Base-by-base conservation (phyloP, 1,139 yeast genomes). In the Blastobotrys raffinosifermentans region DNA sequence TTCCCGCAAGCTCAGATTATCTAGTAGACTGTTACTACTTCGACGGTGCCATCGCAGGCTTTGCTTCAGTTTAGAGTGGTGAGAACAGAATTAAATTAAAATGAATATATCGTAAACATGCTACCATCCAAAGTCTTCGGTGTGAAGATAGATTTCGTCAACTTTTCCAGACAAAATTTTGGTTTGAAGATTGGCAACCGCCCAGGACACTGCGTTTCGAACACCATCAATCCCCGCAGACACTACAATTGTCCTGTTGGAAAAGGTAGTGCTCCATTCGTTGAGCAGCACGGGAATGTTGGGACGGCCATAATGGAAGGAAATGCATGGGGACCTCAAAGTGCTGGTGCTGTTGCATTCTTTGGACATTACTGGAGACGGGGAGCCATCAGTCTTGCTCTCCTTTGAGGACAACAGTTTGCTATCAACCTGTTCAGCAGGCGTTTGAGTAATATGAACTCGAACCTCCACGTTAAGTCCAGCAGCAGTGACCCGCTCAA, bases 81-180 rank as follows among this genome's bases (percentile, higher is more conserved):
- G n/a, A n/a, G n/a, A n/a, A n/a, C n/a, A n/a, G n/a, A n/a, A n/a
- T n/a, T n/a, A n/a, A n/a, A n/a, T n/a, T n/a, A n/a, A n/a, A n/a
- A n/a, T n/a, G n/a, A n/a, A n/a, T n/a, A n/a, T n/a, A n/a, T n/a
- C n/a, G n/a, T n/a, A n/a, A n/a, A n/a, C n/a, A n/a, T n/a, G n/a
- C 29, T 54, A 75, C 80, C 80, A 77, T 0, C 77, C 77, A 54
- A 74, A 77, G 20, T 70, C 57, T 48, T 77, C 83, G 0, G 79
- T 72, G 46, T 77, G 82, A 32, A 77, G 56, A 46, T 64, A 75
- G 8, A 77, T 63, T 51, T 77, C 83, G 10, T 43, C 43, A 17
- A 38, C 39, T 15, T 23, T 21, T 31, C 68, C 62, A 9, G 18
- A n/a, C 19, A 29, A n/a, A 6, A 63, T 58, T n/a, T 43, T 38